Percentiles rank a stretch among this genome's conserved stretches.
Evolutionary conservation across 441 rosid genomes (phyloP).

Genomic region (Corymbia calophylla): DNA sequence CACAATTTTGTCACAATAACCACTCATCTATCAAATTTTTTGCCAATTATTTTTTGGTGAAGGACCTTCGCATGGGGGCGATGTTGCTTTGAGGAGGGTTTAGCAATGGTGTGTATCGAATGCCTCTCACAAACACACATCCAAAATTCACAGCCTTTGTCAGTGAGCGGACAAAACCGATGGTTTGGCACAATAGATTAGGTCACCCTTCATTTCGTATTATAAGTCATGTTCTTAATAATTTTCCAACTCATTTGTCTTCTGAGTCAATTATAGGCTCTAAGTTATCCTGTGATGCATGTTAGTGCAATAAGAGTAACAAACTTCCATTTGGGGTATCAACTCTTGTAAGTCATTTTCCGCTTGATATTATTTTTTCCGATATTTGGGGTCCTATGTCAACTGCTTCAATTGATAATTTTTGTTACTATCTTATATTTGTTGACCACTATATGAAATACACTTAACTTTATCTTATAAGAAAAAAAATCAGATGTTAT

Average conservation of each 20-base stretch:
- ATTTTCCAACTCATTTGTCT: not conserved
- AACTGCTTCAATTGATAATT: not conserved
- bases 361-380: not conserved
- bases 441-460: not conserved
- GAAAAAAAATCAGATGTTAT: not conserved
- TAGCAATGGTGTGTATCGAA: not conserved
- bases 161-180: not conserved
- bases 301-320: not conserved
- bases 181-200: not conserved
- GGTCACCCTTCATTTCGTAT: not conserved
- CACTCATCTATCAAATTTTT: not conserved
- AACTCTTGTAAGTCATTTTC: not conserved
- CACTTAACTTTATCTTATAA: not conserved
- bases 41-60: not conserved
- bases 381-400: not conserved
- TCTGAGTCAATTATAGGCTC: not conserved
- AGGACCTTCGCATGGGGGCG: rapidly evolving
- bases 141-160: not conserved
- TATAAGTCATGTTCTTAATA: not conserved
- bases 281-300: not conserved
- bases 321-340: not conserved
- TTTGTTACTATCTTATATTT: not conserved
- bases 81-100: not conserved
- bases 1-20: not conserved
- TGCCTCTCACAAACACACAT: not conserved